Conservation (phyloP, 2,329 filamentous ascomycete genomes). For the Phialophora verrucosa region DNA sequence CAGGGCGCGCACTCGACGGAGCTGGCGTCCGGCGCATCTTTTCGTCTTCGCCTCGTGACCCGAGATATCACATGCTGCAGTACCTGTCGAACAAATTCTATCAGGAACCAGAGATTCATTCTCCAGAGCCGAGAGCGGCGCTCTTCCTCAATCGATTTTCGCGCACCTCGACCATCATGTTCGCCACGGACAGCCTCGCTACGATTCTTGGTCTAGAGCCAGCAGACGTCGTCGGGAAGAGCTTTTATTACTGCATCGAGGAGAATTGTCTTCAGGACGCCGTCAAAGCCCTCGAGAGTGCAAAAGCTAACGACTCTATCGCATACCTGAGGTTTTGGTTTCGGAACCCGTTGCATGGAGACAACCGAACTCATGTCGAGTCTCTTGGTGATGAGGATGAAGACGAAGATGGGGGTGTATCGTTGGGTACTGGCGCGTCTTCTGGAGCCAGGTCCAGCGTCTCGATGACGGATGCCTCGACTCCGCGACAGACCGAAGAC, state of each 20-base stretch:
- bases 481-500: conserved; percentile 21
- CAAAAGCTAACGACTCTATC: conserved; percentile 89
- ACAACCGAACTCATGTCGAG: conserved; percentile 55
- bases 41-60: conserved; percentile 79
- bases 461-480: conserved; percentile 39
- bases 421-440: conserved; percentile 43
- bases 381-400: conserved; percentile 55
- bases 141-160: conserved; percentile 88
- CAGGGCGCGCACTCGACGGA: conserved; percentile 77
- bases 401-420: conserved; percentile 54
- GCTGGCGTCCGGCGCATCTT: conserved; percentile 80
- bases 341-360: conserved; percentile 70
- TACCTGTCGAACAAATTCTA: conserved; percentile 81
- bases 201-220: conserved; percentile 76
- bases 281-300: conserved; percentile 78
- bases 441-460: conserved; percentile 46
- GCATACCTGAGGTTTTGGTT: conserved; percentile 88
- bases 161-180: conserved; percentile 81
- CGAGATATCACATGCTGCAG: conserved; percentile 87
- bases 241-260: conserved; percentile 87
- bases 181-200: conserved; percentile 76
- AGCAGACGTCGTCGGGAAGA: conserved; percentile 72
- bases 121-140: conserved; percentile 80
- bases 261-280: conserved; percentile 77
- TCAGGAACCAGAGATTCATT: conserved; percentile 55